Evolutionary conservation across 1,284 basidiomycete species (phyloP), one percentile per base, ranked within the genome.

Genomic region (Irpex lacteus): DNA sequence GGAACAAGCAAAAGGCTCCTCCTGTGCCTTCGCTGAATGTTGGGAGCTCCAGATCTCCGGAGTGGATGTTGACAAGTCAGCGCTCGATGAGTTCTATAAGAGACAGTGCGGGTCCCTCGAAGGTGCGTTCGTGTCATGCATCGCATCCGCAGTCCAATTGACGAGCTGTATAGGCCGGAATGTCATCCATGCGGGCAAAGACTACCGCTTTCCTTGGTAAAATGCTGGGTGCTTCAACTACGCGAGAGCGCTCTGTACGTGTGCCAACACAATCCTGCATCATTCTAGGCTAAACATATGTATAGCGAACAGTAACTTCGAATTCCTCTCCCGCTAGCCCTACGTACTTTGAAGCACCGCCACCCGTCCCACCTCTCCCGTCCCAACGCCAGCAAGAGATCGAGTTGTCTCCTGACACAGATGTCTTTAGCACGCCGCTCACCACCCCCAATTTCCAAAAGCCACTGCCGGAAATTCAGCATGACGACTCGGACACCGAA

Each of bases 191-290:
- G 59, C 79, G 90, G 63, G 82, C 85, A 50, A 92, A 92, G 74
- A 91, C 90, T 19, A 90, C 84, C 68, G 90, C 89, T 50, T 88
- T 93, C 71, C 79, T 89, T 66, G 90, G 90, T 2, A 92, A 88
- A 73, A 88, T 93, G 86, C 76, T 89, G 50, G 89, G 89, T 1
- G 82, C 87, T 68, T 81, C 79, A 58, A 83, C 80, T 37, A 78
- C 84, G 9, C 82, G 89, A 62, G 90, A 92, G 73, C 85, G 88
- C 77, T 86, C 85, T 62, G 90, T 92, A 76, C 73, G 88, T 80
- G 15, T 56, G 49, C 13, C 37, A 53, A 6, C 44, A 40, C 38
- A 21, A n/a, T 15, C 38, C 44, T 26, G 11, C 40, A 44, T 15
- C 40, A 44, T 11, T n/a, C n/a, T 21, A 50, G 19, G 19, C 49